Evolutionary conservation across 1,284 basidiomycete genomes (phyloP).

Genomic region (Chalciporus sp.): DNA sequence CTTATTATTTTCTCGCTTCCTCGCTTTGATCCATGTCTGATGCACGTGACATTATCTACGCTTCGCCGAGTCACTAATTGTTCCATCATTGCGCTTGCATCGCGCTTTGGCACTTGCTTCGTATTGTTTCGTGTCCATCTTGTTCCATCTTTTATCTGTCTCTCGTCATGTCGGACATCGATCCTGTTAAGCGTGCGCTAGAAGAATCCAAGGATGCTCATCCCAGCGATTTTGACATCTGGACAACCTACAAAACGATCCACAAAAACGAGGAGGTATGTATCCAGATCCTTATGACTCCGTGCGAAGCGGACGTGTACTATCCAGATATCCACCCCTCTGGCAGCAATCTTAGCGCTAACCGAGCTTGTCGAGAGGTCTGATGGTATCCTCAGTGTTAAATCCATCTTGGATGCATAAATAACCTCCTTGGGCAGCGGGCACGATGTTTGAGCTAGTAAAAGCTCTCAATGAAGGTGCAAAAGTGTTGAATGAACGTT

Average conservation of each 20-base stretch:
- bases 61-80: neutral
- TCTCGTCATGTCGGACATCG: neutral
- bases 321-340: conserved; percentile 77
- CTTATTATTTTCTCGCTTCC: neutral
- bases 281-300: neutral
- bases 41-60: conserved; percentile 17
- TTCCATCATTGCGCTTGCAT: conserved; percentile 34
- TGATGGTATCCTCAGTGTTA: conserved; percentile 47
- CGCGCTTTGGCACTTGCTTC: conserved; percentile 51
- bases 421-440: conserved; percentile 47
- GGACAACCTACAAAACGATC: conserved; percentile 54
- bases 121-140: too few relatives aligned
- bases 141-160: neutral
- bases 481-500: conserved; percentile 60
- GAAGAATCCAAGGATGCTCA: neutral
- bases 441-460: conserved; percentile 90
- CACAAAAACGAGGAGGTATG: conserved; percentile 62
- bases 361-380: conserved; percentile 78
- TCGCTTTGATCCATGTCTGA: neutral
- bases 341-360: conserved; percentile 85
- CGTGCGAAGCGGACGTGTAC: neutral
- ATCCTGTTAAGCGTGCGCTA: neutral
- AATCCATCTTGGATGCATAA: conserved; percentile 14
- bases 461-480: conserved; percentile 81
- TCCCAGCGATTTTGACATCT: conserved; percentile 51